Percentiles rank a stretch among this genome's conserved stretches.
phyloP scores from a whole-genome alignment of 768 basidiomycete genomes.

The Lactarius vividus region DNA sequence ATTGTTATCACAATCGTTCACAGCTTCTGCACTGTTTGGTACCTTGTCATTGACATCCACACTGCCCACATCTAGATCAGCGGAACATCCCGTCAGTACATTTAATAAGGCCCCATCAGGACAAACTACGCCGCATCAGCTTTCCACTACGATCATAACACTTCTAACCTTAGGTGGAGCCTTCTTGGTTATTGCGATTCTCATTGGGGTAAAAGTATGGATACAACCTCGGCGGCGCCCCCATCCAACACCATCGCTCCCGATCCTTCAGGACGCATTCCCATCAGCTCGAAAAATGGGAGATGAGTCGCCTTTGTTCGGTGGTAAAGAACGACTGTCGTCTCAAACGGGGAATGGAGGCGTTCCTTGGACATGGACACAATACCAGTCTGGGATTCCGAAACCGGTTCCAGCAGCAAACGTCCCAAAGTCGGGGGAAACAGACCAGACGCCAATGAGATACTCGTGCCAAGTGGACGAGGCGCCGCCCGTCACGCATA shows the following conservation, averaged over 20 bases:
- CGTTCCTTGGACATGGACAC: slow-evolving; percentile 48
- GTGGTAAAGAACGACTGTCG: slow-evolving; percentile 66
- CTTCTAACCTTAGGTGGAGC: slow-evolving; percentile 52
- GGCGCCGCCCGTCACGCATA: neutral
- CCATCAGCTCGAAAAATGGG: slow-evolving; percentile 44
- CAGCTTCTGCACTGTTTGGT: slow-evolving; percentile 10
- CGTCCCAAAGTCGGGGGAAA: slow-evolving; percentile 1
- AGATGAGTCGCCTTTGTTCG: slow-evolving; percentile 71
- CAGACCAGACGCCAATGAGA: slow-evolving; percentile 2
- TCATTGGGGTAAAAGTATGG: slow-evolving; percentile 48
- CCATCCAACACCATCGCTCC: slow-evolving; percentile 72
- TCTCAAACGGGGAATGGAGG: slow-evolving; percentile 40
- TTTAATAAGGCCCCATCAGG: slow-evolving; percentile 13
- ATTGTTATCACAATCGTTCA: neutral
- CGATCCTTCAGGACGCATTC: slow-evolving; percentile 59
- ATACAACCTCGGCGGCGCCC: slow-evolving; percentile 49
- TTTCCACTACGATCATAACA: slow-evolving; percentile 50
- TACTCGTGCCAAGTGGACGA: slow-evolving; percentile 20
- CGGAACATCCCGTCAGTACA: slow-evolving; percentile 19
- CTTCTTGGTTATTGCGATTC: slow-evolving; percentile 47
- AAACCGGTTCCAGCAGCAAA: slow-evolving; percentile 14
- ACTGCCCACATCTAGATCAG: slow-evolving; percentile 12
- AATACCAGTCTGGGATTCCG: slow-evolving; percentile 32
- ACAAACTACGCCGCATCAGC: slow-evolving; percentile 33
- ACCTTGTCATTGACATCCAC: neutral